These are phyloP conservation scores for Ogataea minuta DNA, from an alignment of 805 yeast species.

Conservation along the genomic window DNA sequence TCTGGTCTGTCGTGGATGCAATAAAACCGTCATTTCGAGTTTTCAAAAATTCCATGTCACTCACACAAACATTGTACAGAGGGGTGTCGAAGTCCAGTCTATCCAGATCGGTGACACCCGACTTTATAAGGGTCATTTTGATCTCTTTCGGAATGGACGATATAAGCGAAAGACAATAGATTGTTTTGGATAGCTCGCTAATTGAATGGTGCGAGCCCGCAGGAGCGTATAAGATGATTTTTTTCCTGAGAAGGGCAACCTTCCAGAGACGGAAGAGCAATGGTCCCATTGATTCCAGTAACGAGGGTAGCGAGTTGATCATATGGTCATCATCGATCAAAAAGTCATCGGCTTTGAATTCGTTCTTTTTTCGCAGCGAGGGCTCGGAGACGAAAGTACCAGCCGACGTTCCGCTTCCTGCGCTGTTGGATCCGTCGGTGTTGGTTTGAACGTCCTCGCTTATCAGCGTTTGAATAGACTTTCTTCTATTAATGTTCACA, in stretches of 20 bases:
- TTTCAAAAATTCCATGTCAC: constrained; percentile 46
- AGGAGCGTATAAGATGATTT: constrained; percentile 46
- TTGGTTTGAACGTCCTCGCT: constrained; percentile 17
- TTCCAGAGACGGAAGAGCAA: constrained; percentile 64
- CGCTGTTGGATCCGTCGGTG: constrained; percentile 13
- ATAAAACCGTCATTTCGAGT: constrained; percentile 39
- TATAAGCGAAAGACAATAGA: constrained; percentile 58
- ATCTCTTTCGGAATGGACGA: constrained; percentile 62
- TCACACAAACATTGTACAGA: constrained; percentile 61
- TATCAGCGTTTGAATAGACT: constrained; percentile 23
- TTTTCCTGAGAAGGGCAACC: constrained; percentile 54
- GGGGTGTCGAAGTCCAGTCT: constrained; percentile 41
- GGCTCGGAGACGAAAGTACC: constrained; percentile 20
- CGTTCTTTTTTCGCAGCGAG: constrained; percentile 7
- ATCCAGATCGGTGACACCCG: constrained; percentile 21
- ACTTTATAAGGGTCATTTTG: constrained; percentile 27
- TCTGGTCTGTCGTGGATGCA: constrained; percentile 67
- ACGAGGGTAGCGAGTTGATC: constrained; percentile 42
- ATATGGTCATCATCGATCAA: constrained; percentile 39
- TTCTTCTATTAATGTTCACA: constrained; percentile 21
- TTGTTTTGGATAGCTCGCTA: constrained; percentile 45
- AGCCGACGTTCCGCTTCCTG: constrained; percentile 20
- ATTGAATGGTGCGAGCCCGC: constrained; percentile 30
- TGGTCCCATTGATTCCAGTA: constrained; percentile 60
- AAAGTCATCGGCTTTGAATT: constrained; percentile 9